Evolutionary conservation across 225 moss, liverwort and hornwort genomes (phyloP).

Genomic region (Antitrichia curtipendula): DNA sequence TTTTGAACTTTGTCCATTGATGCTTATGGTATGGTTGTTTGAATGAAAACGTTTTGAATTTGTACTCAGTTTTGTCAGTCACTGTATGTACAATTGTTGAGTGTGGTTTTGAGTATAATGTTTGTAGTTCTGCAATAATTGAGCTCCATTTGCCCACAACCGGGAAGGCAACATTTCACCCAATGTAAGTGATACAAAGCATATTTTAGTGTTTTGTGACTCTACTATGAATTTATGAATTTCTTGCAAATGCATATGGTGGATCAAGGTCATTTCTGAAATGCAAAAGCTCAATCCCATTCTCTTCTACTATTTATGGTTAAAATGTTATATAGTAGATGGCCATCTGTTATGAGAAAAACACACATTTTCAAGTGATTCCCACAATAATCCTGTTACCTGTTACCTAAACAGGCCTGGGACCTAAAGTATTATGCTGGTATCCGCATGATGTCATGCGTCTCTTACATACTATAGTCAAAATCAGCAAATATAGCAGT

Average conservation of each 20-base stretch:
- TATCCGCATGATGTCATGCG: background rate
- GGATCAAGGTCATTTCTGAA: background rate
- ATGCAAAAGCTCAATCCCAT: background rate
- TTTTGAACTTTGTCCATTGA: no score
- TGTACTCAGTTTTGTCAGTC: no score
- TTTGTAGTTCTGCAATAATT: background rate
- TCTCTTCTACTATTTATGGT: background rate
- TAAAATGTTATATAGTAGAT: background rate
- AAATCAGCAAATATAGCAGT: background rate
- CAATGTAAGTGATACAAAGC: background rate
- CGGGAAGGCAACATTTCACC: background rate
- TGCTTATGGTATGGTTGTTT: no score
- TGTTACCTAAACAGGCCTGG: background rate
- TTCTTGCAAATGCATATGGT: background rate
- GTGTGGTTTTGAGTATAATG: background rate
- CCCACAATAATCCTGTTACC: background rate
- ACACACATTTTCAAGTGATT: background rate
- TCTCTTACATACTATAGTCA: background rate
- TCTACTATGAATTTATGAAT: background rate
- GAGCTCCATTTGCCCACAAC: background rate
- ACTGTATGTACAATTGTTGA: background rate
- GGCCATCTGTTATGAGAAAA: background rate
- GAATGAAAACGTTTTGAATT: no score
- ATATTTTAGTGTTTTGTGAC: no score
- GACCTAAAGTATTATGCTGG: background rate